Evolutionary conservation across 305 asterid genomes (phyloP).

Genomic region (Striga hermonthica): DNA sequence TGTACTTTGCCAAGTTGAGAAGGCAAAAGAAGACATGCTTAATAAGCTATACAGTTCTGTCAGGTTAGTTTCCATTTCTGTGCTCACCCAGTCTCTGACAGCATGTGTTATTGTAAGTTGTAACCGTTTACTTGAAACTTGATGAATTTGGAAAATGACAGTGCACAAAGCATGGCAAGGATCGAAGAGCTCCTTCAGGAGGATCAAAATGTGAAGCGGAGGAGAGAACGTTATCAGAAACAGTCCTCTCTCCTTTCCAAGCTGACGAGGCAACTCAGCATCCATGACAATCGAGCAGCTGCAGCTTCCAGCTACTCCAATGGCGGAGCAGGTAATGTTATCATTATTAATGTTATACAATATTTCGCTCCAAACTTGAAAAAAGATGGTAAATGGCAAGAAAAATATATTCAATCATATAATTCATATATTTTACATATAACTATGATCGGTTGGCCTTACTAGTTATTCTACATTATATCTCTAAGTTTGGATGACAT

Average conservation of each 20-base stretch:
- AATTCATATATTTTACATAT: too few relatives aligned
- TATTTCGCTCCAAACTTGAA: not conserved
- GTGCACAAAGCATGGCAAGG: constrained; percentile 80
- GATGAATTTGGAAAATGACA: constrained; percentile 29
- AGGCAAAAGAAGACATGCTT: constrained; percentile 99
- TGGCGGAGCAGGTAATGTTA: constrained; percentile 65
- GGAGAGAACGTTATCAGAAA: constrained; percentile 79
- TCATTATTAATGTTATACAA: not conserved
- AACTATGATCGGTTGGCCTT: too few relatives aligned
- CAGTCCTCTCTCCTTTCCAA: constrained; percentile 93
- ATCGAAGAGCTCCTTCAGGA: constrained; percentile 97
- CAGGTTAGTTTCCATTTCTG: constrained; percentile 49
- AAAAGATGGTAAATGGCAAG: too few relatives aligned
- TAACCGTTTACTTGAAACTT: too few relatives aligned
- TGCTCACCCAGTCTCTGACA: not conserved
- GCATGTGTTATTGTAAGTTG: too few relatives aligned
- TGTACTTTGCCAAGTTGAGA: constrained; percentile 99
- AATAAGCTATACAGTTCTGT: constrained; percentile 87
- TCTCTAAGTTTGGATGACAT: too few relatives aligned
- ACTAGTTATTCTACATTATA: too few relatives aligned
- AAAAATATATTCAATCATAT: too few relatives aligned
- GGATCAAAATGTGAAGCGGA: constrained; percentile 87
- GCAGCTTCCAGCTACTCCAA: constrained; percentile 73
- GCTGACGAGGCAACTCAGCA: constrained; percentile 83
- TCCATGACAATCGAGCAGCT: constrained; percentile 91